These are phyloP conservation scores for Tolypocladium album DNA, from an alignment of 2,329 filamentous ascomycete species.

Conservation along the genomic window DNA sequence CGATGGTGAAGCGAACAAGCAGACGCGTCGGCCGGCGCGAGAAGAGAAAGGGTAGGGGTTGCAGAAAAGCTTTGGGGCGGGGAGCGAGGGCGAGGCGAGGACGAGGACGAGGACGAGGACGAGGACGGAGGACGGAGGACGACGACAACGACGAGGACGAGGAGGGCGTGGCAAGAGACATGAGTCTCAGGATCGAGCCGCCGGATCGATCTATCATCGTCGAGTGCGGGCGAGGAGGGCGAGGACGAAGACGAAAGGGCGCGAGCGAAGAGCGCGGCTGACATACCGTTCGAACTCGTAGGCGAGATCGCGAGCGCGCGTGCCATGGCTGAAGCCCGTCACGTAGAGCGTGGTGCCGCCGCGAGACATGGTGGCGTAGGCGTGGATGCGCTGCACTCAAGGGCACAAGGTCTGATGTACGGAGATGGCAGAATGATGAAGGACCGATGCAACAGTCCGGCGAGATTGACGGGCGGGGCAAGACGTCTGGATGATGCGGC, in stretches of 20 bases:
- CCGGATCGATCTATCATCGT: constrained; percentile 15
- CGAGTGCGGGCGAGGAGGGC: constrained; percentile 29
- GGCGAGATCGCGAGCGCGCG: constrained; percentile 95
- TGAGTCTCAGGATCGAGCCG: constrained; percentile 14
- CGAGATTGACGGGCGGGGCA: background rate
- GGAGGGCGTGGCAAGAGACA: constrained; percentile 7
- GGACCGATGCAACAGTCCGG: constrained; percentile 1
- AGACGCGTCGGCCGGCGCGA: constrained; percentile 15
- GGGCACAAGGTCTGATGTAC: background rate
- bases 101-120: constrained; percentile 10
- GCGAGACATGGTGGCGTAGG: constrained; percentile 62
- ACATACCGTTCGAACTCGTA: constrained; percentile 99
- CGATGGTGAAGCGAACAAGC: constrained; percentile 13
- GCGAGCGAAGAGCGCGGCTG: constrained; percentile 35
- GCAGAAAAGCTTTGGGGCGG: constrained; percentile 6
- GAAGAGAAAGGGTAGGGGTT: constrained; percentile 9
- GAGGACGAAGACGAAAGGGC: constrained; percentile 22
- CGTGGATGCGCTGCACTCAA: background rate
- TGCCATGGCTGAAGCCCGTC: constrained; percentile 97
- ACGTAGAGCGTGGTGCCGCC: constrained; percentile 93
- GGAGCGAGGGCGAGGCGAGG: constrained; percentile 1
- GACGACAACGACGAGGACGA: constrained; percentile 15
- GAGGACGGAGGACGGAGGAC: constrained; percentile 10
- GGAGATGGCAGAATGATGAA: constrained; percentile 3
- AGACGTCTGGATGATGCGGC: constrained; percentile 2